These are phyloP conservation scores for Mycena citricolor DNA, from an alignment of 1,284 basidiomycete genomes.

Conservation along the genomic window DNA sequence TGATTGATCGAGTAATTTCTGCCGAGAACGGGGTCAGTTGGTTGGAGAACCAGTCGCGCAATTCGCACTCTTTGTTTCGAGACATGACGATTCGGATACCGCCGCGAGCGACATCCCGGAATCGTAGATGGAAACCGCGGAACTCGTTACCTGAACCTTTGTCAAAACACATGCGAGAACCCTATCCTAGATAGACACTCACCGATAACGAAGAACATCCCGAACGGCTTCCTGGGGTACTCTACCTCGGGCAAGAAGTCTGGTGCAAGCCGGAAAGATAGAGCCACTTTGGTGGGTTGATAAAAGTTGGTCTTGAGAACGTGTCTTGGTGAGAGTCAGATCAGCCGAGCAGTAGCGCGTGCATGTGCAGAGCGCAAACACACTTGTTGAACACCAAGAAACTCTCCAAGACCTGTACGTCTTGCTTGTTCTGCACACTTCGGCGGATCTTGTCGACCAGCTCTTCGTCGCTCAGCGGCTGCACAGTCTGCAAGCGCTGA, in stretches of 20 bases:
- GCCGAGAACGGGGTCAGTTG: too few relatives aligned
- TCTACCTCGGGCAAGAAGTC: slow-evolving; percentile 93
- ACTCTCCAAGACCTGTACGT: slow-evolving; percentile 91
- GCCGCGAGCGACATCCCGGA: slow-evolving; percentile 96
- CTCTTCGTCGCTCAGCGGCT: slow-evolving; percentile 85
- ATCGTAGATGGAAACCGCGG: slow-evolving; percentile 97
- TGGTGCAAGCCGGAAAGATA: slow-evolving; percentile 95
- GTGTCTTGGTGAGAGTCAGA: slow-evolving; percentile 51
- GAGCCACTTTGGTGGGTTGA: slow-evolving; percentile 95
- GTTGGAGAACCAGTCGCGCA: too few relatives aligned
- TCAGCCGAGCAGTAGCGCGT: background rate
- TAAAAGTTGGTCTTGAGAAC: slow-evolving; percentile 98
- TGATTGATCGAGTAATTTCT: slow-evolving; percentile 97
- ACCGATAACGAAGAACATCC: slow-evolving; percentile 95
- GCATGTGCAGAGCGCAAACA: slow-evolving; percentile 23
- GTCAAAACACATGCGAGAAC: background rate
- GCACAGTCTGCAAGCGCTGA: slow-evolving; percentile 89
- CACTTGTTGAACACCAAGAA: slow-evolving; percentile 97
- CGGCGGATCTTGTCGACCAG: slow-evolving; percentile 87
- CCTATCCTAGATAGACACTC: too few relatives aligned
- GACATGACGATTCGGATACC: slow-evolving; percentile 96
- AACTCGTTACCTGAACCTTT: slow-evolving; percentile 71
- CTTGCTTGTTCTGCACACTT: slow-evolving; percentile 85
- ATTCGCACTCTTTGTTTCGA: slow-evolving; percentile 88
- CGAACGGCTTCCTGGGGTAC: slow-evolving; percentile 90